Base-by-base conservation (phyloP, 2,329 filamentous ascomycete genomes). In the Penicillium sclerotigenum region DNA sequence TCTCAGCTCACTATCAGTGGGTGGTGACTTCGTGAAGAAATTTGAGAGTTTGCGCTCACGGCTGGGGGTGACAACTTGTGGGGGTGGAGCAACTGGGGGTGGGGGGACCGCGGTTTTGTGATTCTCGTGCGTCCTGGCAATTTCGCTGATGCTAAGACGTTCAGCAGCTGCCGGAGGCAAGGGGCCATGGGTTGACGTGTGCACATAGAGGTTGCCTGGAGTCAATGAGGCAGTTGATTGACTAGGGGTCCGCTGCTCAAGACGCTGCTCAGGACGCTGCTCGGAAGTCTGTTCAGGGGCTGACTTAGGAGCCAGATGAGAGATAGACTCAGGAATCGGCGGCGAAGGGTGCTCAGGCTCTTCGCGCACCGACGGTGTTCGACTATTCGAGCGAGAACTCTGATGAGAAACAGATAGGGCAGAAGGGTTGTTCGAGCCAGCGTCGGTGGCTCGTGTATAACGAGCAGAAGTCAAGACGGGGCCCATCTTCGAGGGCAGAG, bases 401-500 rank as follows among this genome's bases (percentile, higher is more conserved):
- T 68, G 67, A 36, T 65, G 59, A 4, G 74, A 66, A 18, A 72
- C 63, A 6, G 67, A 63, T 20, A 71, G 62, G 5, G 57, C 65
- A 2, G 68, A 60, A 8, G 79, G 75, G 14, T 76, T 77, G 10
- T 81, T 79, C 0, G 82, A 80, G 28, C 61, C 57, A 29, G 83
- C 75, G 31, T 82, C 79, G 5, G 81, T 79, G 36, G 80, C 75
- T 65, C 81, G 81, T 31, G 83, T 81, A 65, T 91, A 89, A n/a
- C 88, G 83, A 6, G 83, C 82, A 1, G 86, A 82, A 38, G 84
- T 79, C 41, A 92, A 74, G 9, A 84, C 85, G 8, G 91, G 90
- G 0, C 91, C 94, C 71, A 89, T 88, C 70, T 96, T 96, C 0
- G 93, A 94, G 0, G 94, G 94, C 14, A 97, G 81, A 3, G 94